Base-by-base conservation (phyloP, 257 asterid species). In the Ajuga chamaepitys region DNA sequence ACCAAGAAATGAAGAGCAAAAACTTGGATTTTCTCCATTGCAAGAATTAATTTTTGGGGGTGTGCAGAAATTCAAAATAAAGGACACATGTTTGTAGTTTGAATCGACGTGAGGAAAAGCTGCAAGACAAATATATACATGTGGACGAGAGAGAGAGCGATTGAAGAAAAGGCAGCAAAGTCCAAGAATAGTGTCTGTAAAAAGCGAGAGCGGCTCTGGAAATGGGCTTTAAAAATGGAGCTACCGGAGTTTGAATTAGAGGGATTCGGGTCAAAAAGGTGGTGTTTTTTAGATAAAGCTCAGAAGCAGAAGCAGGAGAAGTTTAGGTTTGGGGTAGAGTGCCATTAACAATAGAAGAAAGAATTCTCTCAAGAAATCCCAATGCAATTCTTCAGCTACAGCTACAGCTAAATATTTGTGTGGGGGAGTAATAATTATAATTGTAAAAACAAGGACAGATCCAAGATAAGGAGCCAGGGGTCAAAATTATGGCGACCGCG, bases 121-220 rank as follows among this genome's bases (percentile, higher is more conserved):
- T 55, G 77, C n/a, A 62, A 28, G 75, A 73, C 76, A 67, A 65
- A 53, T 66, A 51, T 28, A 51, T 69, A 66, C 51, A 63, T 69
- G 59, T 20, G 56, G 54, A n/a, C 59, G 50, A 65, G 21, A 44
- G 60, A 18, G 52, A 37, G 32, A 69, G 59, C 47, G 37, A 64
- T 34, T 64, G 69, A 54, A 63, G 74, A 67, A 76, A 70, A 73
- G 48, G 72, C 34, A 75, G 77, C 79, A 58, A 64, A 72, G 32
- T 68, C 81, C 87, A 73, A 89, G 88, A 85, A 57, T 60, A 74
- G 78, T 78, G 86, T 76, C 83, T 64, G 77, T 62, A 21, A 74
- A 83, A 81, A 77, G 86, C 13, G 44, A 41, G 80, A 57, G 72
- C 64, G 95, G 63, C 71, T 80, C 80, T 82, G 80, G 63, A 75